These are phyloP conservation scores for Phialophora expanda DNA, from an alignment of 2,329 filamentous ascomycete genomes.

Conservation along the genomic window DNA sequence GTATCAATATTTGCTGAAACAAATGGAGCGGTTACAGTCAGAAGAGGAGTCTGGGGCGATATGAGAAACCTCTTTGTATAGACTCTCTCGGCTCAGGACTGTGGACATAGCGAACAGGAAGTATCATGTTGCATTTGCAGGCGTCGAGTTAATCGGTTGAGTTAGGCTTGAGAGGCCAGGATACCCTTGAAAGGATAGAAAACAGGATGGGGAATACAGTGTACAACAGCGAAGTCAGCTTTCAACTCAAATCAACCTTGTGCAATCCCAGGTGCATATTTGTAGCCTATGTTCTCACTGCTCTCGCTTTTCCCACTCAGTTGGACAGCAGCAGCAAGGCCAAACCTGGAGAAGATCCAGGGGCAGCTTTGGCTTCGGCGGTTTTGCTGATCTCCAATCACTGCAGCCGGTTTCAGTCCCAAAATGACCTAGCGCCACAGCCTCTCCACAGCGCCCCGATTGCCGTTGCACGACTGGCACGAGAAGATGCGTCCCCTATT, in stretches of 20 bases:
- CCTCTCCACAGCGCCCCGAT: constrained; percentile 3
- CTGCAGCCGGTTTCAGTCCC: not conserved
- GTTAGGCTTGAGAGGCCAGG: constrained; percentile 14
- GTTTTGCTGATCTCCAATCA: constrained; percentile 7
- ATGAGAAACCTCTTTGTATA: constrained; percentile 26
- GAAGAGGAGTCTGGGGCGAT: constrained; percentile 32
- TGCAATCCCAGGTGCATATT: not conserved
- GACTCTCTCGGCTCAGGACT: constrained; percentile 1
- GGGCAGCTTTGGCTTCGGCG: constrained; percentile 10
- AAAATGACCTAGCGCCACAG: not conserved
- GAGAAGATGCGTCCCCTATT: constrained; percentile 31
- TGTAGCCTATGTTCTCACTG: not conserved
- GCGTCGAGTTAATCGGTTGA: not conserved
- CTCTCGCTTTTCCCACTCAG: not conserved
- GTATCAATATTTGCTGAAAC: constrained; percentile 84
- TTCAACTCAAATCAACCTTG: constrained; percentile 15
- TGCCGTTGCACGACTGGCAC: constrained; percentile 9
- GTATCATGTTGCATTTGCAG: constrained; percentile 13
- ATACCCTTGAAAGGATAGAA: constrained; percentile 19
- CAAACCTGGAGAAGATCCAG: constrained; percentile 8
- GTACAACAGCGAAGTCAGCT: constrained; percentile 28
- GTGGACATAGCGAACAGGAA: constrained; percentile 3
- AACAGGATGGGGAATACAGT: constrained; percentile 19
- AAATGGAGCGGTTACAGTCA: constrained; percentile 63
- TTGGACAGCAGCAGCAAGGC: not conserved